Base-by-base conservation (phyloP, 768 basidiomycete species). In the Candolleomyces aberdarensis region DNA sequence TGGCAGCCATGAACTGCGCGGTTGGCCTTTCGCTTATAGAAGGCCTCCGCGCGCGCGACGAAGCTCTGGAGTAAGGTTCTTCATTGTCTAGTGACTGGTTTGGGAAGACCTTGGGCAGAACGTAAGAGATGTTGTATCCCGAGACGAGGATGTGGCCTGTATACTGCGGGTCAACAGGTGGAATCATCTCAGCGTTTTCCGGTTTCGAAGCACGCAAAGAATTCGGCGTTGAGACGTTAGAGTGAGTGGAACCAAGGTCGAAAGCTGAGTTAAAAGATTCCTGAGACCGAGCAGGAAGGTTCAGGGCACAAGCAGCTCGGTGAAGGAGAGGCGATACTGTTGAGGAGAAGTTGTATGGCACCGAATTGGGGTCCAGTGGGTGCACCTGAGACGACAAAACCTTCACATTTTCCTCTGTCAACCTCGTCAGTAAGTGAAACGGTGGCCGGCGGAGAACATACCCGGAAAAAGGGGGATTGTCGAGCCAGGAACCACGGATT, bases 1-100 rank as follows among this genome's bases (percentile, higher is more conserved):
- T 82, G 3, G 86, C 91, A 14, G 87, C 91, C 88, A 93, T 88
- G 71, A 92, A 92, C 50, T 91, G 87, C 51, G 84, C 78, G 41
- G 76, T 78, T 56, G 80, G 83, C 58, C 80, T 82, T 55, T 89
- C 88, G n/a, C 78, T 73, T 57, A 89, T 64, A 11, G 88, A 89
- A 11, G 77, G 66, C 22, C 87, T 77, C 58, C 88, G 77, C 57
- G 59, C 54, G 75, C 72, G 59, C 72, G 74, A 63, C 26, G 73
- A 66, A 26, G 51, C 32, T 32, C 65, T 70, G 17, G 62, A 58
- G 17, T 61, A 62, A 11, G 57, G 58, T 11, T 67, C 69, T 57
- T 78, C 76, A 2, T 65, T 66, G 40, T 74, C 72, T 31, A 67
- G 65, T n/a, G 62, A 69, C 32, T 70, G 69, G 54, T 70, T 66